Conservation (phyloP, 2,329 filamentous ascomycete species). For the Fusarium stilboides region DNA sequence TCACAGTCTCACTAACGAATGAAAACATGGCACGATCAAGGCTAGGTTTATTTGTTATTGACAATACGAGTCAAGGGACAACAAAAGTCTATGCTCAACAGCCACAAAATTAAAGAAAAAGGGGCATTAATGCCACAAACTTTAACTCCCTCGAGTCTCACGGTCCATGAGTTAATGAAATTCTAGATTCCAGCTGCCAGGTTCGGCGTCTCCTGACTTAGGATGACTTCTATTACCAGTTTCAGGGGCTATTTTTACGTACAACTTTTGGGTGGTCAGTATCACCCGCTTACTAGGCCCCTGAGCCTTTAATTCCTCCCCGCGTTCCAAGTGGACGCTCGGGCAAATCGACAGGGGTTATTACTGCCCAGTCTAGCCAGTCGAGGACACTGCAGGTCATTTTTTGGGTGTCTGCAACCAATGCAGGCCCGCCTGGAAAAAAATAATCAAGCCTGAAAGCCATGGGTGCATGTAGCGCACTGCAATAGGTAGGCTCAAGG, state of each 20-base stretch:
- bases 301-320: constrained; percentile 43
- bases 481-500: constrained; percentile 32
- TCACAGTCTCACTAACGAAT: neutral
- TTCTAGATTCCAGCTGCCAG: constrained; percentile 26
- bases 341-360: constrained; percentile 21
- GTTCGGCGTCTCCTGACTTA: constrained; percentile 12
- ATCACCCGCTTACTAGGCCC: constrained; percentile 26
- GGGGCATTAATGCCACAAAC: constrained; percentile 28
- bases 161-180: constrained; percentile 20
- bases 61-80: constrained; percentile 12
- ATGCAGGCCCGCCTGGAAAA: constrained; percentile 37
- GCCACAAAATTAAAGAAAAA: constrained; percentile 32
- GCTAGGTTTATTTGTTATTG: constrained; percentile 3
- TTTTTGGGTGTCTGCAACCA: neutral
- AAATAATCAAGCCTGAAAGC: constrained; percentile 24
- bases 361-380: constrained; percentile 22
- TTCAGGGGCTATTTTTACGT: constrained; percentile 44
- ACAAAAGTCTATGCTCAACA: constrained; percentile 16
- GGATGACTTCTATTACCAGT: constrained; percentile 17
- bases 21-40: constrained; percentile 8
- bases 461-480: constrained; percentile 28
- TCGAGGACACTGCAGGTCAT: constrained; percentile 15
- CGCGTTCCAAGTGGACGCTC: constrained; percentile 43
- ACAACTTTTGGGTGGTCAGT: constrained; percentile 27
- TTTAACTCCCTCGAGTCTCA: constrained; percentile 27